A percentile compares a stretch with the other conserved stretches of the same genome.
Evolutionary conservation across 208 protist genomes (phyloP).

Genomic region (Leptomonas pyrrhocoris): DNA sequence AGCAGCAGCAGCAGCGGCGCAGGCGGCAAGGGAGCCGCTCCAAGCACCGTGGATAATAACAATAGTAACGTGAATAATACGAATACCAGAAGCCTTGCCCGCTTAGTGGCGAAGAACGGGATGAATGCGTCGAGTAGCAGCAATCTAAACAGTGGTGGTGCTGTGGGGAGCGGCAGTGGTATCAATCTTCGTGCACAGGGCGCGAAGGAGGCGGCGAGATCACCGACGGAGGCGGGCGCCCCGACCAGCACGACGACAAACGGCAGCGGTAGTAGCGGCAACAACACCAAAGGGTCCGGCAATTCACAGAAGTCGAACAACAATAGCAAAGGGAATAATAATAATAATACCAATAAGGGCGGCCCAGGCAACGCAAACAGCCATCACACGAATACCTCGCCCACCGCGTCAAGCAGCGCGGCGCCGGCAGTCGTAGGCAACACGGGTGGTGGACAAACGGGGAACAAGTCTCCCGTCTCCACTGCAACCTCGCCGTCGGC

Average conservation of each 20-base stretch:
- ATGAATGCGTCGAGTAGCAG: background rate
- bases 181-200: background rate
- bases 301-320: constrained; percentile 1
- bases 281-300: background rate
- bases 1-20: background rate
- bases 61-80: background rate
- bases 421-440: background rate
- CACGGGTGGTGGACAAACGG: background rate
- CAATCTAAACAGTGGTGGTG: background rate
- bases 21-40: background rate
- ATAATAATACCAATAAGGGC: background rate
- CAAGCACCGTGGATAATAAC: constrained; percentile 2
- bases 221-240: constrained; percentile 1
- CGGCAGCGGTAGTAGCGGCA: background rate
- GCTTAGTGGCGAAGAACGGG: constrained; percentile 10
- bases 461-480: background rate
- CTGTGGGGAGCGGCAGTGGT: background rate
- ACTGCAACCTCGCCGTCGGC: background rate
- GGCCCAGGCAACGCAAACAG: background rate
- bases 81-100: constrained; percentile 15
- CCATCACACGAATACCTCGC: constrained; percentile 9
- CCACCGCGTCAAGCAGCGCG: constrained; percentile 12
- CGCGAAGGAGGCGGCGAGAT: background rate
- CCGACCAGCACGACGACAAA: constrained; percentile 5
- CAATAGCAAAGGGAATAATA: constrained; percentile 1